Base-by-base conservation (phyloP, 257 asterid genomes). In the Ophiorrhiza pumila region DNA sequence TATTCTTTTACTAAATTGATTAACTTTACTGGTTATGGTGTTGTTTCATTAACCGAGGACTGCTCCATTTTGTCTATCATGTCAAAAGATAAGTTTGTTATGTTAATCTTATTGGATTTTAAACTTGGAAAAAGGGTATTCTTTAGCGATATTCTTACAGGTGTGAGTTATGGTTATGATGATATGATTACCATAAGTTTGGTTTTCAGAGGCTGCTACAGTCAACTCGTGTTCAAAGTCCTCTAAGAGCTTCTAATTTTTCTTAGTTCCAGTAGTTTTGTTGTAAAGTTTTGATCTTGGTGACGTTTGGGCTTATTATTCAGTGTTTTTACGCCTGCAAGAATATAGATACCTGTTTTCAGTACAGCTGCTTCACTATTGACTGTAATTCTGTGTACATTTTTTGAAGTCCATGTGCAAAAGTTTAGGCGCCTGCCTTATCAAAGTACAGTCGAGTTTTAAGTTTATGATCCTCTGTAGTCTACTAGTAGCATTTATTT, bases 271-370 rank as follows among this genome's bases (percentile, higher is more conserved):
- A 35, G 47, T 59, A 39, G 22, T 27, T 25, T 29, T 27, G 10
- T 23, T 45, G 52, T 57, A 58, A 75, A 68, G 37, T 58, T 67
- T 68, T 12, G 53, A 68, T 59, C 70, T 59, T 75, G 43, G 12
- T 68, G 47, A 47, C 23, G 70, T n/a, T 10, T 31, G 37, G 53
- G 45, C 69, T 67, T 57, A 11, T 39, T 74, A 45, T 53, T 47
- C 4, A 1, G 7, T 5, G 57, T 50, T 37, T 37, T 55, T 45
- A 32, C 25, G 14, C 32, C 23, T 53, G 5, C 18, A 17, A 9
- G 12, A 32, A 14, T 59, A 20, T 45, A 6, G 6, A 31, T 71
- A 7, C 47, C 23, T 59, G n/a, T 11, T 9, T 18, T 57, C 12
- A 15, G 17, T 4, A 20, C 6, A 27, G 18, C 11, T 42, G 25